Percentiles rank a stretch among this genome's conserved stretches.
These are phyloP conservation scores for Leucosporidium scottii DNA, from an alignment of 768 basidiomycete genomes.

Conservation along the genomic window DNA sequence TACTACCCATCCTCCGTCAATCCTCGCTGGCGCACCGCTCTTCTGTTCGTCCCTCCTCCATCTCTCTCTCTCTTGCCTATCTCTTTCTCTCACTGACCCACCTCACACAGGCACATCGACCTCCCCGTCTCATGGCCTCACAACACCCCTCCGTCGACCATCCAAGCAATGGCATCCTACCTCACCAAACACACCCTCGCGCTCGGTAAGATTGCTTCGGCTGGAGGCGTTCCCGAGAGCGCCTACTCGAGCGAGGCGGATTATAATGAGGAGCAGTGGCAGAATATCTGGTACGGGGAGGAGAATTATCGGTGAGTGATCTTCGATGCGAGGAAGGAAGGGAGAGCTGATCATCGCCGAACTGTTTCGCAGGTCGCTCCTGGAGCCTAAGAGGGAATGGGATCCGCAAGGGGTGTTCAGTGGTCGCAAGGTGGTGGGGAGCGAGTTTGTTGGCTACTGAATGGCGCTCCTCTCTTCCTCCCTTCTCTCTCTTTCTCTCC, in stretches of 20 bases:
- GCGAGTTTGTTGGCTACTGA: constrained; percentile 10
- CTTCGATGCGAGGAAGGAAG: not conserved
- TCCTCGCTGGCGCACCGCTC: constrained; percentile 8
- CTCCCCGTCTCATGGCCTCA: constrained; percentile 5
- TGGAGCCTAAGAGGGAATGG: constrained; percentile 10
- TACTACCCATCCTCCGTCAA: constrained; percentile 9
- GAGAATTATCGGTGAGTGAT: constrained; percentile 7
- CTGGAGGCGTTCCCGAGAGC: not conserved
- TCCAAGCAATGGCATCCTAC: constrained; percentile 3
- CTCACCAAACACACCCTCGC: constrained; percentile 8
- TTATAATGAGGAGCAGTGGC: constrained; percentile 10
- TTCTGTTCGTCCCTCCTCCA: not conserved
- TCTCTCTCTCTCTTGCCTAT: too few species aligned
- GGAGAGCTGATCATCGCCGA: too few species aligned
- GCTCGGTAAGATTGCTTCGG: constrained; percentile 8
- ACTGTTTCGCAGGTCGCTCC: not conserved
- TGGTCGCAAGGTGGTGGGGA: constrained; percentile 2
- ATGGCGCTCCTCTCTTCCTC: too few species aligned
- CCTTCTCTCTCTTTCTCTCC: too few species aligned
- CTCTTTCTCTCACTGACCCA: not conserved
- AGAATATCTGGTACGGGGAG: constrained; percentile 4
- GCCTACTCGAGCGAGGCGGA: constrained; percentile 7
- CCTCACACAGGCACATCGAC: constrained; percentile 7
- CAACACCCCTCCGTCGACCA: not conserved
- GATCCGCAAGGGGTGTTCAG: constrained; percentile 12